Base-by-base conservation (phyloP, 768 basidiomycete species). In the Pleurotus tuber-regium region DNA sequence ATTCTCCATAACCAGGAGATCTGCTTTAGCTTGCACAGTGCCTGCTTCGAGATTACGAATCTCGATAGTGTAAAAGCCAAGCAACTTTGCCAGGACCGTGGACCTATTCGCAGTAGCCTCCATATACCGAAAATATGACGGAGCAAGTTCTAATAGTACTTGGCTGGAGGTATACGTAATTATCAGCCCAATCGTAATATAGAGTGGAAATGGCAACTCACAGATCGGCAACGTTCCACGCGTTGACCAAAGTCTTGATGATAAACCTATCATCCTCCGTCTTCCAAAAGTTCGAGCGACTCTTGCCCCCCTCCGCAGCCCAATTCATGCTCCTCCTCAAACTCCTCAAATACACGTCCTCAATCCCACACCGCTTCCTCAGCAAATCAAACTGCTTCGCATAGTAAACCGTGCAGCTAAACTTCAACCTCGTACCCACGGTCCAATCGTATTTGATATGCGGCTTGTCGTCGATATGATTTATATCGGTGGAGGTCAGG, bases 141-240 rank as follows among this genome's bases (percentile, higher is more conserved):
- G 89, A 0, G 80, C 83, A 4, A 89, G 73, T 24, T 91, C 90
- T 43, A 89, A 75, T 14, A 93, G 66, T 2, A 89, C 86, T 73
- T 91, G 88, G 30, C 89, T 90, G 55, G 2, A 11, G 51, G 43
- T 16, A 35, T 7, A 18, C 18, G 55, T 30, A 1, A 35, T 9
- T 14, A 36, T 30, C 38, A 43, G 50, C 39, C 24, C n/a, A 7
- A 18, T 43, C 18, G 23, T 30, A 40, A 39, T n/a, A 42, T 26
- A 41, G 33, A 21, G 36, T 6, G 25, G 31, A 38, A 41, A 57
- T 43, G 31, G 38, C 24, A 21, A 70, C 87, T 70, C 60, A 90
- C 88, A 89, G 65, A 70, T 92, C 90, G 4, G 86, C 85, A 33
- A 90, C 89, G 65, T 89, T 89, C 89, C 89, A 92, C 11, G 88